Evolutionary conservation across 108 stramenopile genomes (phyloP).

Genomic region (Licmophora abbreviata): DNA sequence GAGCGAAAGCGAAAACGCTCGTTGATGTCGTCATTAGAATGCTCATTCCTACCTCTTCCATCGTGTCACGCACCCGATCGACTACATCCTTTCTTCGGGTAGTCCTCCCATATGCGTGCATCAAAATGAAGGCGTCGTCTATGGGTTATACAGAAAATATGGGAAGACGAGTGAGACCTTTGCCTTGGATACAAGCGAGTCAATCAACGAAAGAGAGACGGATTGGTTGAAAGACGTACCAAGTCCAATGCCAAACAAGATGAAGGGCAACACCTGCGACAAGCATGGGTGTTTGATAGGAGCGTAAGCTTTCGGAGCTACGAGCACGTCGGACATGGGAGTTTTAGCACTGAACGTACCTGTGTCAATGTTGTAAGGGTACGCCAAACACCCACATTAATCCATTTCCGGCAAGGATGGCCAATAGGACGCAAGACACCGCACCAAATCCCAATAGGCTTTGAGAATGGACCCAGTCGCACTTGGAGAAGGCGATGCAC

Average conservation of each 20-base stretch:
- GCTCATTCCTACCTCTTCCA: conserved; percentile 13
- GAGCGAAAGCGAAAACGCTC: conserved; percentile 15
- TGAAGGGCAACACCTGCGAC: conserved; percentile 10
- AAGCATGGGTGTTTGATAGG: no score
- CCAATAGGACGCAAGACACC: conserved; percentile 9
- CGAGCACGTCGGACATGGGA: neutral
- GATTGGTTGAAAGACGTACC: no score
- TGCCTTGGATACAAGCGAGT: no score
- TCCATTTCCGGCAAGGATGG: conserved; percentile 8
- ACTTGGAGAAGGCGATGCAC: conserved; percentile 8
- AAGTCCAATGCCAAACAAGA: conserved; percentile 27
- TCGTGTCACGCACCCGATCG: conserved; percentile 17
- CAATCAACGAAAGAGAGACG: no score
- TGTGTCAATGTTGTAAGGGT: conserved; percentile 18
- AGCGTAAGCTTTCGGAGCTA: no score
- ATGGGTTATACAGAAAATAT: no score
- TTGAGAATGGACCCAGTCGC: conserved; percentile 13
- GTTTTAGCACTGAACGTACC: neutral
- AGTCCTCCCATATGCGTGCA: conserved; percentile 8
- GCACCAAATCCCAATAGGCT: conserved; percentile 12
- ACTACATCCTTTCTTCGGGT: conserved; percentile 1
- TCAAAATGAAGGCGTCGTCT: conserved; percentile 23
- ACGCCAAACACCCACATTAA: conserved; percentile 17
- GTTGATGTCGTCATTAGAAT: conserved; percentile 25
- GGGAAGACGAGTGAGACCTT: no score